Evolutionary conservation across 495 filamentous ascomycete genomes (phyloP).

Genomic region (Diplogelasinospora grovesii): DNA sequence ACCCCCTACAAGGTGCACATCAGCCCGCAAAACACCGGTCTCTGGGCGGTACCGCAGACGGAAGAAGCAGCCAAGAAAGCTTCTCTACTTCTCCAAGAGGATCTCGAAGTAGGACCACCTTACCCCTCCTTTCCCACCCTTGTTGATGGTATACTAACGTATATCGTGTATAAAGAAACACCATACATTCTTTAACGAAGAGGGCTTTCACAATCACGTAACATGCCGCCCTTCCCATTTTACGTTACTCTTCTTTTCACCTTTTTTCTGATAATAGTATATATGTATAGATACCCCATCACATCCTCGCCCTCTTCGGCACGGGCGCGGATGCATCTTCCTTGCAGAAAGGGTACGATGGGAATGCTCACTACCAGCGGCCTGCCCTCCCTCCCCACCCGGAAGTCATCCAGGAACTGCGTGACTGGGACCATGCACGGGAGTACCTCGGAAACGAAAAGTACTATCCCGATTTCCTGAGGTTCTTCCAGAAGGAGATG

Average conservation of each 20-base stretch:
- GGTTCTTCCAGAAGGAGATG: conserved; percentile 69
- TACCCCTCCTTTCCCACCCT: background rate
- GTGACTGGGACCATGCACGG: conserved; percentile 44
- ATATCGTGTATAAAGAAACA: conserved; percentile 36
- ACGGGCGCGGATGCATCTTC: conserved; percentile 56
- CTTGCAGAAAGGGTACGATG: conserved; percentile 52
- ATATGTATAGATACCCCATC: conserved; percentile 57
- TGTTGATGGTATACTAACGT: background rate
- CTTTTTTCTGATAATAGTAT: background rate
- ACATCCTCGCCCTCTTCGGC: conserved; percentile 67
- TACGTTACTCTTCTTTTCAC: background rate
- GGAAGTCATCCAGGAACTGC: conserved; percentile 44
- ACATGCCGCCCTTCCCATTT: conserved; percentile 10
- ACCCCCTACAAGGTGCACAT: conserved; percentile 58
- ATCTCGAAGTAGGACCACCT: conserved; percentile 47
- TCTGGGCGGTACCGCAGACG: conserved; percentile 47
- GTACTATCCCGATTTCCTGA: conserved; percentile 62
- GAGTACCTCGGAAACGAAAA: conserved; percentile 39
- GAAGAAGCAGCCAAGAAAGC: conserved; percentile 52
- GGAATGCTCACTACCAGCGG: conserved; percentile 58
- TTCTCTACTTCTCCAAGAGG: conserved; percentile 63
- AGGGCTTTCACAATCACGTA: conserved; percentile 60
- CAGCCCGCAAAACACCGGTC: conserved; percentile 48
- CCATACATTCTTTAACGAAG: conserved; percentile 71
- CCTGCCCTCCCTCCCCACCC: conserved; percentile 35